Conservation (phyloP, 441 rosid genomes). For the Kokia cookei region DNA sequence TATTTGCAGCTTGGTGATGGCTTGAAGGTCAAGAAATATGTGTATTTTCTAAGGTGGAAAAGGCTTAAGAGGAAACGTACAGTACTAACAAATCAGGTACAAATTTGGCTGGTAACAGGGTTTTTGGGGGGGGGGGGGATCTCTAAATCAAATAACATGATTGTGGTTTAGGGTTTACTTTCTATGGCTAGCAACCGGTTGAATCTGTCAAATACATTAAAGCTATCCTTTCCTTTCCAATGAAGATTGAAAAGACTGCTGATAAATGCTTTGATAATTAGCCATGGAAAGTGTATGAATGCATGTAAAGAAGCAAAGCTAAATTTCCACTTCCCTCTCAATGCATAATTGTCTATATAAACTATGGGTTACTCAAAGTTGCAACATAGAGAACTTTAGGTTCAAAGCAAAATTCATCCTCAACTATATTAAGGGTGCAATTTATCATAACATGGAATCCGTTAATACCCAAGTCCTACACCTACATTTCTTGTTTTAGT, state of each 20-base stretch:
- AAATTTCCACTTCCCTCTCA: neutral
- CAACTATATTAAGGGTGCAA: neutral
- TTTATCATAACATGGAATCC: neutral
- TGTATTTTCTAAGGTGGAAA: neutral
- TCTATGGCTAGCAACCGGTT: neutral
- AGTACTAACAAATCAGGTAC: neutral
- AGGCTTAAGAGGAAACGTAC: neutral
- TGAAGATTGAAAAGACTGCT: neutral
- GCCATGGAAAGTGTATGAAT: neutral
- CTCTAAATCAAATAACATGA: neutral
- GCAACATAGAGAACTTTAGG: neutral
- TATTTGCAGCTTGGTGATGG: neutral
- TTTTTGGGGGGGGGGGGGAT: neutral
- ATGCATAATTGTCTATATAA: neutral
- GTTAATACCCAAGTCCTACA: neutral
- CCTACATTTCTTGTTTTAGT: neutral
- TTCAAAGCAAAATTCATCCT: neutral
- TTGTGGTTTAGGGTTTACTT: neutral
- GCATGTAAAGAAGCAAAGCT: neutral
- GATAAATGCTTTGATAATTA: neutral
- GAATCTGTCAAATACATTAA: neutral
- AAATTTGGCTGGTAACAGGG: neutral
- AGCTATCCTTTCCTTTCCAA: neutral
- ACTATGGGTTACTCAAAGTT: neutral
- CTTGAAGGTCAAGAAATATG: neutral